These are phyloP conservation scores for Sphagnum magellanicum DNA, from an alignment of 228 moss, liverwort and hornwort species.

Conservation along the genomic window DNA sequence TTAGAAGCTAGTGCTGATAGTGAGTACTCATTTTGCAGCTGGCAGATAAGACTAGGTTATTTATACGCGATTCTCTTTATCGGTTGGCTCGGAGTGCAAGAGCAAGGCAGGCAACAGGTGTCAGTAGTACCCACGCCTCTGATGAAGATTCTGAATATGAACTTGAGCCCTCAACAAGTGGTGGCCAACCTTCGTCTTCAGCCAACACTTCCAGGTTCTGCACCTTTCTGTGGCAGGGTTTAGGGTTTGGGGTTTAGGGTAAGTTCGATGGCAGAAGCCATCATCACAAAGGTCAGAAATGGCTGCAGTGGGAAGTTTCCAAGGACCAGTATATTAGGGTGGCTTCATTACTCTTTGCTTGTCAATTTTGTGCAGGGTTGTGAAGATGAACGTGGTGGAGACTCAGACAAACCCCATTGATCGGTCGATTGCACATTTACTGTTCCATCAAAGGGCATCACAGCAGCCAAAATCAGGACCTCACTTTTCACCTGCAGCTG, in stretches of 20 bases:
- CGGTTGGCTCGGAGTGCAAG: slow-evolving; percentile 90
- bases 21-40: slow-evolving; percentile 32
- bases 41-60: slow-evolving; percentile 68
- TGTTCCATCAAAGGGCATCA: slow-evolving; percentile 57
- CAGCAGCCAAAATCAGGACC: not conserved
- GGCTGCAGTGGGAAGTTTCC: too few relatives aligned
- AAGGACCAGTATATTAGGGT: too few relatives aligned
- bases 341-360: not conserved
- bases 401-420: slow-evolving; percentile 89
- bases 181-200: slow-evolving; percentile 50
- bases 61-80: slow-evolving; percentile 85
- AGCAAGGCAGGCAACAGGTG: slow-evolving; percentile 59
- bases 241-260: too few relatives aligned
- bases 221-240: not conserved
- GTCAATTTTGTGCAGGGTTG: not conserved
- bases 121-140: slow-evolving; percentile 42
- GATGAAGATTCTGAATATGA: slow-evolving; percentile 62
- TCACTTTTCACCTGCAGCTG: too few relatives aligned
- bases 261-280: too few relatives aligned
- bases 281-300: too few relatives aligned
- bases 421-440: slow-evolving; percentile 80
- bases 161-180: slow-evolving; percentile 66
- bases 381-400: slow-evolving; percentile 66
- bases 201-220: slow-evolving; percentile 65
- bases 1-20: too few relatives aligned